Conservation (phyloP, 2,329 filamentous ascomycete genomes). For the Cytospora chrysosperma region DNA sequence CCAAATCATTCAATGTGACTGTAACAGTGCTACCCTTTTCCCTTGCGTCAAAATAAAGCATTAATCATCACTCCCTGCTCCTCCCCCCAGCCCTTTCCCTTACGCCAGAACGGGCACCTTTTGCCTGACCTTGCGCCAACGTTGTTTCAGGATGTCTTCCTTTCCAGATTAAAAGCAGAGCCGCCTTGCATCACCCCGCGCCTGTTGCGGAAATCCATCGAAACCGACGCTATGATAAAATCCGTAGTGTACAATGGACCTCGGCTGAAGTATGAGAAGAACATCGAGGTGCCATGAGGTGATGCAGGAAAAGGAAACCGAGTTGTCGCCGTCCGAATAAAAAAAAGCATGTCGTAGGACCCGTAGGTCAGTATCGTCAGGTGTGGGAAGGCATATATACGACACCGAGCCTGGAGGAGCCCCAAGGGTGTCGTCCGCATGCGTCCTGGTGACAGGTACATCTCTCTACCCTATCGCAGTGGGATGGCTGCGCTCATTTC, state of each 20-base stretch:
- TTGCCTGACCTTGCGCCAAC: conserved; percentile 16
- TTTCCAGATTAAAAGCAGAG: conserved; percentile 5
- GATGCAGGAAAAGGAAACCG: conserved; percentile 9
- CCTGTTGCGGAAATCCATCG: not conserved
- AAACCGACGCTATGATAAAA: conserved; percentile 7
- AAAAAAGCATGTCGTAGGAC: conserved; percentile 3
- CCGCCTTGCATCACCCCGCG: conserved; percentile 1
- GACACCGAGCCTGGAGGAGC: not conserved
- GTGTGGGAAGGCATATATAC: not conserved
- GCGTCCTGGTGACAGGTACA: not conserved
- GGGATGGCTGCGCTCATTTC: not conserved
- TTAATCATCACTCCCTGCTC: not conserved
- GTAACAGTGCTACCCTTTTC: not conserved
- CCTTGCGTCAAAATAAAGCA: conserved; percentile 6
- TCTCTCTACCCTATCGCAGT: not conserved
- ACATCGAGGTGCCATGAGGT: conserved; percentile 9
- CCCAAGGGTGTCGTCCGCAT: not conserved
- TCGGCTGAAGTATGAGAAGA: not conserved
- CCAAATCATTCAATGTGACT: not conserved
- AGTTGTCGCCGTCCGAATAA: not conserved
- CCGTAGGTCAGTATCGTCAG: not conserved
- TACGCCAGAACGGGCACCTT: conserved; percentile 11
- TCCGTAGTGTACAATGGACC: conserved; percentile 17
- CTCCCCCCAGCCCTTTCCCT: too few relatives aligned
- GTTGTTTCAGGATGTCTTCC: not conserved